Conservation (phyloP, 768 basidiomycete genomes). For the Tephrocybe sp. region DNA sequence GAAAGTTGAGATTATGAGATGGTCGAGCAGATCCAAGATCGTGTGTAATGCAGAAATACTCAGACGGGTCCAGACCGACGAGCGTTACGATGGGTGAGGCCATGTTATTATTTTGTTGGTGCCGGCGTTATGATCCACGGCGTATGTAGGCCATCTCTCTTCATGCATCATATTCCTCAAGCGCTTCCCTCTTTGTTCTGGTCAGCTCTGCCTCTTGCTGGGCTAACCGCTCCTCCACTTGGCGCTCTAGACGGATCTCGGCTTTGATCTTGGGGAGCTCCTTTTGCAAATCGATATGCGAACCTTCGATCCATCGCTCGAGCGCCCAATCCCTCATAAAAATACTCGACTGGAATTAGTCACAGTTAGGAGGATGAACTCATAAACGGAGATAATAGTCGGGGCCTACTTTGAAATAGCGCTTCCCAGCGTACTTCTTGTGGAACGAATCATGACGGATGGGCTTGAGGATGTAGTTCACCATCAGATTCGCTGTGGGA, state of each 20-base stretch:
- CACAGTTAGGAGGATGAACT: not conserved
- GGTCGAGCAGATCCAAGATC: slow-evolving; percentile 7
- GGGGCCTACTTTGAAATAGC: slow-evolving; percentile 73
- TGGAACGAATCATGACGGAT: slow-evolving; percentile 81
- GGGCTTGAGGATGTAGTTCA: slow-evolving; percentile 87
- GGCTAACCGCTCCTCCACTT: slow-evolving; percentile 28
- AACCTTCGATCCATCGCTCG: slow-evolving; percentile 66
- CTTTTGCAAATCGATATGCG: slow-evolving; percentile 54
- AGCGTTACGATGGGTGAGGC: not conserved
- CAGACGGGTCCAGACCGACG: slow-evolving; percentile 5
- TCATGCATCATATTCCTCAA: slow-evolving; percentile 15
- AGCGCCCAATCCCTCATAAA: slow-evolving; percentile 87
- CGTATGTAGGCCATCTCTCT: not conserved
- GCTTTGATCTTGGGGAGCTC: slow-evolving; percentile 64
- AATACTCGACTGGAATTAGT: slow-evolving; percentile 70
- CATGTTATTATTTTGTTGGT: not conserved
- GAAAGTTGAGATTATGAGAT: slow-evolving; percentile 3
- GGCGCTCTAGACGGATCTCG: slow-evolving; percentile 44
- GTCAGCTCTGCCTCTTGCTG: slow-evolving; percentile 15
- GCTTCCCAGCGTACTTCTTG: slow-evolving; percentile 93
- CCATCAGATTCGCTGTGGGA: slow-evolving; percentile 89
- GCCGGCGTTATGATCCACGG: not conserved
- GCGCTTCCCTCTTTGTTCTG: slow-evolving; percentile 6
- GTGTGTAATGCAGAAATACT: not conserved
- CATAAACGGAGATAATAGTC: not conserved